Evolutionary conservation across 164 flowering plant species (phyloP).

Genomic region (Dillenia turbinata): DNA sequence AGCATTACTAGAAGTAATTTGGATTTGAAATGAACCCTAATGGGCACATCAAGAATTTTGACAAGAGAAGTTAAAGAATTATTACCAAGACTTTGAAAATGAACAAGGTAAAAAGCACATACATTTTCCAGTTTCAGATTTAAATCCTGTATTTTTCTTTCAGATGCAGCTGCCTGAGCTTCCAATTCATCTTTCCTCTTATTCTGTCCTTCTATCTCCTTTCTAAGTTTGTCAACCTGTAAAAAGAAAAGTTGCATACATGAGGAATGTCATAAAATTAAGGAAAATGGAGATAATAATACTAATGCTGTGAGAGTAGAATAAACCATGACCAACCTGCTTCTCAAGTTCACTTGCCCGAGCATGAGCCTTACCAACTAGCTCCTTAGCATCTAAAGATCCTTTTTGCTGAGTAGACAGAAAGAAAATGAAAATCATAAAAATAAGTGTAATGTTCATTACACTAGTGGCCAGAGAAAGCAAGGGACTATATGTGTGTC

Average conservation of each 20-base stretch:
- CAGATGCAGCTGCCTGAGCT: slow-evolving; percentile 42
- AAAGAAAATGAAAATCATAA: neutral
- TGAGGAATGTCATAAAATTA: too few relatives aligned
- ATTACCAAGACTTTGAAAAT: too few relatives aligned
- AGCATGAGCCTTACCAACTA: slow-evolving; percentile 74
- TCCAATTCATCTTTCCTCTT: slow-evolving; percentile 49
- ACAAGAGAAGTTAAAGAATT: too few relatives aligned
- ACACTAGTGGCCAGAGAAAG: too few relatives aligned
- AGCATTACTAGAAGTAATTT: too few relatives aligned
- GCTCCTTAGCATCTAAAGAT: slow-evolving; percentile 48
- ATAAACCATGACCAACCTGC: slow-evolving; percentile 37
- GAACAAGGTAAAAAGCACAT: slow-evolving; percentile 13
- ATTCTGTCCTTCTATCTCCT: slow-evolving; percentile 43
- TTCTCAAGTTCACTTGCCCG: slow-evolving; percentile 74
- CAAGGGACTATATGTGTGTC: too few relatives aligned
- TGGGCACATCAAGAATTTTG: too few relatives aligned
- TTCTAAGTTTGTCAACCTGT: slow-evolving; percentile 61
- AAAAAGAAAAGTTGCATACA: slow-evolving; percentile 5
- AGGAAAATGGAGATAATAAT: neutral
- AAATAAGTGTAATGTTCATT: neutral
- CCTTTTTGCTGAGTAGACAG: slow-evolving; percentile 49
- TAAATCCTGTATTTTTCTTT: slow-evolving; percentile 46
- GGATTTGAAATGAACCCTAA: too few relatives aligned
- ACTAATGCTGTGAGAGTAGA: neutral
- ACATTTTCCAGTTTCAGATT: slow-evolving; percentile 55